phyloP scores from a whole-genome alignment of 306 rosid species.

The Citrullus amarus region DNA sequence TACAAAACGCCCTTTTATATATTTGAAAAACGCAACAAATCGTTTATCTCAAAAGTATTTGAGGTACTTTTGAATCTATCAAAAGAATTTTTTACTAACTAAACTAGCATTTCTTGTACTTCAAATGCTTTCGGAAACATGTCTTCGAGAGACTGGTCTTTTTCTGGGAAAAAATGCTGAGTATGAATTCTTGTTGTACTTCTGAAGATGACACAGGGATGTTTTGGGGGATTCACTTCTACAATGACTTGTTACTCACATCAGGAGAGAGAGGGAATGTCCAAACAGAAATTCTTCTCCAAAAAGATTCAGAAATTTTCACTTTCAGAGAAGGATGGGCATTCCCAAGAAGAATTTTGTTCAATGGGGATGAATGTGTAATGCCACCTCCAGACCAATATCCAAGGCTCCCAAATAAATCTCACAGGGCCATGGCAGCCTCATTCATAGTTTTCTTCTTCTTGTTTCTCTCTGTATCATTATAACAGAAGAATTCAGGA shows the following conservation, averaged over 20 bases:
- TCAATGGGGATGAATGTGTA: slow-evolving; percentile 73
- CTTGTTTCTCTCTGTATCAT: not conserved
- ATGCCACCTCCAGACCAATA: slow-evolving; percentile 66
- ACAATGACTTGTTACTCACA: slow-evolving; percentile 56
- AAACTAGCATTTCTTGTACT: not conserved
- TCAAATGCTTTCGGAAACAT: not conserved
- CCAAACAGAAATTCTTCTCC: slow-evolving; percentile 60
- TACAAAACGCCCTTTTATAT: not conserved
- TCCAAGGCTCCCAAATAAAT: slow-evolving; percentile 48
- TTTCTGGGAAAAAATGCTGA: not conserved
- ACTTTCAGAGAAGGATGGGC: slow-evolving; percentile 69
- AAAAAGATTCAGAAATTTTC: slow-evolving; percentile 42
- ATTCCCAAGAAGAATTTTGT: slow-evolving; percentile 61
- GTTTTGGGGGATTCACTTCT: slow-evolving; percentile 63
- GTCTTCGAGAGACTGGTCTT: not conserved
- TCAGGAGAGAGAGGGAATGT: slow-evolving; percentile 48
- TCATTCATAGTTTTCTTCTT: not conserved
- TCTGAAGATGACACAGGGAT: slow-evolving; percentile 63
- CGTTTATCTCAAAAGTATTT: not conserved
- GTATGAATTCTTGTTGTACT: not conserved
- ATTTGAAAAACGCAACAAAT: not conserved
- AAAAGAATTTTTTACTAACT: not conserved
- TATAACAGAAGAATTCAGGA: not conserved
- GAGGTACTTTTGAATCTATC: not conserved
- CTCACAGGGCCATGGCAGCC: slow-evolving; percentile 6